Evolutionary conservation across 352 stramenopile species (phyloP).

Genomic region (Globisporangium apiculatum): DNA sequence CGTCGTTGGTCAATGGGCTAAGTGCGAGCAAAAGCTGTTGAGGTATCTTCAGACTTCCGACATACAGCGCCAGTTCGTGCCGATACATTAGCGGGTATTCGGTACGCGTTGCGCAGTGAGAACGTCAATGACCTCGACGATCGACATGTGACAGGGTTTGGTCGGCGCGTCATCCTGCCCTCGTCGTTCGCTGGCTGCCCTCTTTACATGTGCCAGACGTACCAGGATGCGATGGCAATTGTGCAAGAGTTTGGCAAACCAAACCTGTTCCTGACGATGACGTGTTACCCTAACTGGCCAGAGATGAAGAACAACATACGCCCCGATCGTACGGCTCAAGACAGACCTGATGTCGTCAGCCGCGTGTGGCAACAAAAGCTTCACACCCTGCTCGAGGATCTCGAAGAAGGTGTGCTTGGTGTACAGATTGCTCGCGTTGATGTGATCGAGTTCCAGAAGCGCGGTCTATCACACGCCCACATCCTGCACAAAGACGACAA

Average conservation of each 20-base stretch:
- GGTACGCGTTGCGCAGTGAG: too few relatives aligned
- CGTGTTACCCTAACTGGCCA: neutral
- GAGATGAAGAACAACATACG: neutral
- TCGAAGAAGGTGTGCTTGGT: slow-evolving; percentile 21
- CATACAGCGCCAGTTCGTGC: too few relatives aligned
- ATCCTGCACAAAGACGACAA: slow-evolving; percentile 28
- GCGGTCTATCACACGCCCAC: slow-evolving; percentile 37
- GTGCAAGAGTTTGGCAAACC: neutral
- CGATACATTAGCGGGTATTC: too few relatives aligned
- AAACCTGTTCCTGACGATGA: neutral
- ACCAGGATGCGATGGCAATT: neutral
- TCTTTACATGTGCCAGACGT: neutral
- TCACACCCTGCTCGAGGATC: slow-evolving; percentile 17
- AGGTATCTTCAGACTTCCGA: neutral
- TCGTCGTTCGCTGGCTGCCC: neutral
- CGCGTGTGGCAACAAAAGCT: slow-evolving; percentile 11
- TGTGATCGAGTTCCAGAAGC: slow-evolving; percentile 47
- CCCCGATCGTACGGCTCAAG: neutral
- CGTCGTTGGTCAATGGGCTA: neutral
- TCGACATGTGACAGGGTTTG: neutral
- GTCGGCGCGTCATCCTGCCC: too few relatives aligned
- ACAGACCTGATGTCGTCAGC: neutral
- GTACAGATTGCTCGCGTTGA: slow-evolving; percentile 15
- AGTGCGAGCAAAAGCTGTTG: neutral
- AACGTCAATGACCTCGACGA: too few relatives aligned